Percentiles rank a stretch among this genome's conserved stretches.
Conservation (phyloP, 1,284 basidiomycete genomes). For the Sphagnurus paluster region DNA sequence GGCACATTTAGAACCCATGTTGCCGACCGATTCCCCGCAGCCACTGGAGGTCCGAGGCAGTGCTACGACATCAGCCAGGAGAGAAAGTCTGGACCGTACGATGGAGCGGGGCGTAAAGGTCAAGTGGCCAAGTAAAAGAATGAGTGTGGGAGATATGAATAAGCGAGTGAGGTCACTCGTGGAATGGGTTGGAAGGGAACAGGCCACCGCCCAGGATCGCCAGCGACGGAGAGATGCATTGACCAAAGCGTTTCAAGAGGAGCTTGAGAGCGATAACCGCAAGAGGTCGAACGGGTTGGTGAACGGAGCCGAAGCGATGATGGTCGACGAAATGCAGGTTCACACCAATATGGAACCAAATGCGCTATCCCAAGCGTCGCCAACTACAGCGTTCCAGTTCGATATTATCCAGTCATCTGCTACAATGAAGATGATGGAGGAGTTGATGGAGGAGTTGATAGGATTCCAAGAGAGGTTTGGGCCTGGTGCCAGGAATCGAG, state of each 20-base stretch:
- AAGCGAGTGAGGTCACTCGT: slow-evolving; percentile 90
- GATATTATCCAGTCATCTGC: slow-evolving; percentile 25
- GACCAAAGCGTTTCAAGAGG: slow-evolving; percentile 52
- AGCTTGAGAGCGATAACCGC: slow-evolving; percentile 18
- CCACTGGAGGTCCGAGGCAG: slow-evolving; percentile 70
- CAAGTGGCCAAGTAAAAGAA: slow-evolving; percentile 92
- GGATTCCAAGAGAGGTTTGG: slow-evolving; percentile 86
- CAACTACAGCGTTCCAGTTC: slow-evolving; percentile 4
- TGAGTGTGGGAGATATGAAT: slow-evolving; percentile 95
- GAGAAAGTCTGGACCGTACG: slow-evolving; percentile 53
- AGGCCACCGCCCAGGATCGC: slow-evolving; percentile 74
- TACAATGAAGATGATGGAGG: slow-evolving; percentile 85
- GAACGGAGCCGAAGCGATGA: slow-evolving; percentile 3
- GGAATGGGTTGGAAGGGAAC: slow-evolving; percentile 89
- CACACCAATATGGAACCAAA: not conserved
- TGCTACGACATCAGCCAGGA: slow-evolving; percentile 27
- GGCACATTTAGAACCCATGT: slow-evolving; percentile 80
- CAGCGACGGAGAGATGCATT: slow-evolving; percentile 68
- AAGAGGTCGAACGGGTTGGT: slow-evolving; percentile 8
- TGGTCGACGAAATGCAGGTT: not conserved
- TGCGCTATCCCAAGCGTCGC: not conserved
- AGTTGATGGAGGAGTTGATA: slow-evolving; percentile 84
- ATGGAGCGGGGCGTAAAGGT: slow-evolving; percentile 90
- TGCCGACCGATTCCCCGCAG: slow-evolving; percentile 75
- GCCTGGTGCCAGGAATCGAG: slow-evolving; percentile 53